These are phyloP conservation scores for Trifolium pratense DNA, from an alignment of 306 rosid genomes.

Conservation along the genomic window DNA sequence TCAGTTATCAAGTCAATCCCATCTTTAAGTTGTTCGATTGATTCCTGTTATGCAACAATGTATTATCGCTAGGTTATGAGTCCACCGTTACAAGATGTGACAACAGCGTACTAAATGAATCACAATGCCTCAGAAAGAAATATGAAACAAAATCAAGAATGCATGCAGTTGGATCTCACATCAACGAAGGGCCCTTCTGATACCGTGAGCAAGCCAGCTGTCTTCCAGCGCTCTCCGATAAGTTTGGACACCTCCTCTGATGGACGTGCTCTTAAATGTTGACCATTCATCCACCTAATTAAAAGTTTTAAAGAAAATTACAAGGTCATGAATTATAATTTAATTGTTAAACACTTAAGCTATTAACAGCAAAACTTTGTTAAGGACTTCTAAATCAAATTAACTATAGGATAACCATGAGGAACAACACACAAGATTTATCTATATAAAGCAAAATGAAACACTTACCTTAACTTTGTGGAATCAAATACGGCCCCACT, in stretches of 20 bases:
- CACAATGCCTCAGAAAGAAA: slow-evolving; percentile 20
- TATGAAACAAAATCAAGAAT: slow-evolving; percentile 35
- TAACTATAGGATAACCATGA: neutral
- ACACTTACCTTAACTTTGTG: slow-evolving; percentile 68
- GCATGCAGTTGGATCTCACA: slow-evolving; percentile 56
- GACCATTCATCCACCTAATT: slow-evolving; percentile 98
- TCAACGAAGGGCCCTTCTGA: slow-evolving; percentile 71
- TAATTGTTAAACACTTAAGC: neutral
- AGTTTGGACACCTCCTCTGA: slow-evolving; percentile 68
- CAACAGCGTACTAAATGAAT: slow-evolving; percentile 11
- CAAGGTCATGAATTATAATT: slow-evolving; percentile 12
- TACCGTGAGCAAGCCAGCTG: slow-evolving; percentile 62
- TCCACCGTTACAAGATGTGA: neutral
- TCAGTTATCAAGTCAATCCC: slow-evolving; percentile 84
- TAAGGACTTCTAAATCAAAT: neutral
- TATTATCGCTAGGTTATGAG: too few relatives aligned
- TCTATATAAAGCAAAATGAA: slow-evolving; percentile 20
- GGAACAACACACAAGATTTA: slow-evolving; percentile 15
- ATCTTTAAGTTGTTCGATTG: slow-evolving; percentile 80
- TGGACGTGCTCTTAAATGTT: slow-evolving; percentile 77
- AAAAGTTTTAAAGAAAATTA: slow-evolving; percentile 21
- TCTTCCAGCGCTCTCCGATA: slow-evolving; percentile 80
- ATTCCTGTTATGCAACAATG: slow-evolving; percentile 61
- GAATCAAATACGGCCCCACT: slow-evolving; percentile 93
- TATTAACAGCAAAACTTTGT: slow-evolving; percentile 16